phyloP scores from a whole-genome alignment of 257 asterid species.

The Capsicum pubescens region DNA sequence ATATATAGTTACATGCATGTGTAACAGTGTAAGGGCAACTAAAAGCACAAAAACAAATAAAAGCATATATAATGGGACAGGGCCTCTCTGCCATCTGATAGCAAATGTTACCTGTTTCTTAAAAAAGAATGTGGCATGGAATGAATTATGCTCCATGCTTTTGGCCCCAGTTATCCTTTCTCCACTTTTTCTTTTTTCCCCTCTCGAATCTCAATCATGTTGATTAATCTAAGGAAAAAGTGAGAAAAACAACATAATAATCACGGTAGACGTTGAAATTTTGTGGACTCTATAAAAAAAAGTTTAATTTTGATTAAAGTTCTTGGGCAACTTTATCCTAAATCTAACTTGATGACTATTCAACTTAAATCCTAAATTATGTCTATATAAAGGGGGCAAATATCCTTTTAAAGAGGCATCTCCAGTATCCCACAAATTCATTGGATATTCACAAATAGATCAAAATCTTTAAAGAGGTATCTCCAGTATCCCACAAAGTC shows the following conservation, averaged over 20 bases:
- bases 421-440: no score
- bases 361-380: no score
- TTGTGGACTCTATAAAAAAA: no score
- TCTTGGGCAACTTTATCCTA: no score
- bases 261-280: no score
- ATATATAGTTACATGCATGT: constrained; percentile 6
- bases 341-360: no score
- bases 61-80: constrained; percentile 27
- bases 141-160: constrained; percentile 27
- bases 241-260: neutral
- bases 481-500: no score
- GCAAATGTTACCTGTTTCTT: constrained; percentile 44
- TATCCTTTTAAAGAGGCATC: no score
- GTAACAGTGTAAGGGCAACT: neutral
- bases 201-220: neutral
- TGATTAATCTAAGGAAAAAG: constrained; percentile 12
- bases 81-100: constrained; percentile 24
- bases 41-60: neutral
- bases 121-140: constrained; percentile 21
- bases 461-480: no score
- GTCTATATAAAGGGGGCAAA: no score
- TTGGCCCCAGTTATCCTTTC: constrained; percentile 31
- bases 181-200: neutral
- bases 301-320: no score
- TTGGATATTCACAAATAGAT: no score